Evolutionary conservation across 2,329 filamentous ascomycete genomes (phyloP).

Genomic region (Thermomyces lanuginosus): DNA sequence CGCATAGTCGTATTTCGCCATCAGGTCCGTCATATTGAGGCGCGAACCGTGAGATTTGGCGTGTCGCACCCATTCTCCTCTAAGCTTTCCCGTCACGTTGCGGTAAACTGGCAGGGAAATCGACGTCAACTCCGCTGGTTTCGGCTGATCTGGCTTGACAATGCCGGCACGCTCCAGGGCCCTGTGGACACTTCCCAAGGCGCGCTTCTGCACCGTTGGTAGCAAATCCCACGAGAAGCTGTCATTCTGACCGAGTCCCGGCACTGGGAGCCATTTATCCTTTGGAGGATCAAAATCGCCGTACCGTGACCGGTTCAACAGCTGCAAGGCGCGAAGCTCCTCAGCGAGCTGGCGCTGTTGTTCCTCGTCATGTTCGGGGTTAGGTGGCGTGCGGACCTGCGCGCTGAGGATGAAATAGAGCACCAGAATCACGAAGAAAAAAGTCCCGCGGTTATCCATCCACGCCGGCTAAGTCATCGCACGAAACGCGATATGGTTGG

Average conservation of each 20-base stretch:
- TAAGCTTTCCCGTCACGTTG: slow-evolving; percentile 61
- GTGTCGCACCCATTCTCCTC: slow-evolving; percentile 56
- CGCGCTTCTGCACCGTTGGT: slow-evolving; percentile 46
- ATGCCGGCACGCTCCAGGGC: slow-evolving; percentile 18
- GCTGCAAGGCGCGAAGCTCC: slow-evolving; percentile 34
- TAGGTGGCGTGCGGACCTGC: slow-evolving; percentile 26
- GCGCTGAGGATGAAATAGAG: slow-evolving; percentile 39
- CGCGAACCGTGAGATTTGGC: slow-evolving; percentile 32
- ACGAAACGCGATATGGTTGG: slow-evolving; percentile 1
- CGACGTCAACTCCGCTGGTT: slow-evolving; percentile 20
- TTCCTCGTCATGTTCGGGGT: slow-evolving; percentile 26
- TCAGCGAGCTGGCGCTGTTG: slow-evolving; percentile 34
- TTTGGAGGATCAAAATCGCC: slow-evolving; percentile 34
- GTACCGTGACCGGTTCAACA: slow-evolving; percentile 36
- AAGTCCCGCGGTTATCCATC: slow-evolving; percentile 34
- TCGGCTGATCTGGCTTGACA: slow-evolving; percentile 12
- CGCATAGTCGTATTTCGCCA: slow-evolving; percentile 50
- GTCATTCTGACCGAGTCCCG: slow-evolving; percentile 59
- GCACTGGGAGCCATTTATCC: slow-evolving; percentile 48
- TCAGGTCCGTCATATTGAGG: slow-evolving; percentile 49
- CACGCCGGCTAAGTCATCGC: slow-evolving; percentile 11
- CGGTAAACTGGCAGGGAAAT: slow-evolving; percentile 46
- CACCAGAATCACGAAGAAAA: slow-evolving; percentile 35
- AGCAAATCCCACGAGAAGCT: slow-evolving; percentile 66
- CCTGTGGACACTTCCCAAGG: slow-evolving; percentile 37